Conservation (phyloP, 2,329 filamentous ascomycete genomes). For the Penicillium digitatum region DNA sequence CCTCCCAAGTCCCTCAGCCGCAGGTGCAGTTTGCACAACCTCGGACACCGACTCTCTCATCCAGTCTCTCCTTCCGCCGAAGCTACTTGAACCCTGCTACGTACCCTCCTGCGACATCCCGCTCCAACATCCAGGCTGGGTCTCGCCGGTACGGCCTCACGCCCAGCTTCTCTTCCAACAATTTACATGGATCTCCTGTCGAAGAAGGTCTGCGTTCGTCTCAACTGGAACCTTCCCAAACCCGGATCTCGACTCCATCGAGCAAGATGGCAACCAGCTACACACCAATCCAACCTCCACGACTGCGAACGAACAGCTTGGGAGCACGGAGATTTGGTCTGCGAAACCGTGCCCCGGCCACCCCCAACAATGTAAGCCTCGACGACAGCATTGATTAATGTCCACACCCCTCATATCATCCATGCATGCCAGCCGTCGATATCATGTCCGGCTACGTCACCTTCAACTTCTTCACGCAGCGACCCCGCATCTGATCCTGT, state of each 20-base stretch:
- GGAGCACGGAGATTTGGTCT: slow-evolving; percentile 36
- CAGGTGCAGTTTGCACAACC: slow-evolving; percentile 16
- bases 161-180: slow-evolving; percentile 16
- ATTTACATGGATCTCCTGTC: slow-evolving; percentile 15
- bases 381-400: slow-evolving; percentile 33
- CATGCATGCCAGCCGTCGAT: background rate
- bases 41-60: slow-evolving; percentile 29
- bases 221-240: slow-evolving; percentile 26
- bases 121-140: slow-evolving; percentile 41
- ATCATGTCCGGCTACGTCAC: background rate
- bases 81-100: slow-evolving; percentile 33
- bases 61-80: slow-evolving; percentile 37
- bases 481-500: slow-evolving; percentile 1
- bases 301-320: slow-evolving; percentile 37
- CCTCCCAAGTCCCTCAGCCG: slow-evolving; percentile 19
- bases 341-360: slow-evolving; percentile 28
- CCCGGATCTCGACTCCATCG: slow-evolving; percentile 34
- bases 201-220: slow-evolving; percentile 23
- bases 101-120: slow-evolving; percentile 36
- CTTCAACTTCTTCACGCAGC: slow-evolving; percentile 1
- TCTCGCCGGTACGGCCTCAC: slow-evolving; percentile 39
- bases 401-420: background rate
- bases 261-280: slow-evolving; percentile 37
- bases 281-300: slow-evolving; percentile 38
- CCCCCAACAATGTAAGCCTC: slow-evolving; percentile 26